These are phyloP conservation scores for Elsinoe perseae DNA, from an alignment of 2,329 filamentous ascomycete genomes.

Conservation along the genomic window DNA sequence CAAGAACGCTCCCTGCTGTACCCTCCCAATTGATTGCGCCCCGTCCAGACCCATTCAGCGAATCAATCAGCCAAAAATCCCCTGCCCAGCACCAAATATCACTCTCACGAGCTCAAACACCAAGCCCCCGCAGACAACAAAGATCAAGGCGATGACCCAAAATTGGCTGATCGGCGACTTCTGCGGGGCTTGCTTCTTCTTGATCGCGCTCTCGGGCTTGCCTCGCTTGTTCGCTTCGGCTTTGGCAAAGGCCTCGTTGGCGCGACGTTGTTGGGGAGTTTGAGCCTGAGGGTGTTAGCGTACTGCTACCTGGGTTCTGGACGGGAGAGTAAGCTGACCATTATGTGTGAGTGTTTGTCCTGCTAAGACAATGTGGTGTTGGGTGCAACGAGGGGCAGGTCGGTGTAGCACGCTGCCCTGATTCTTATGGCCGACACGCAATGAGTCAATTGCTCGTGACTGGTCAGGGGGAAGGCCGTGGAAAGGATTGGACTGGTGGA, in stretches of 20 bases:
- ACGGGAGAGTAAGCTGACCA: not conserved
- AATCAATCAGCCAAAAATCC: slow-evolving; percentile 1
- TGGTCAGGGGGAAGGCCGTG: not conserved
- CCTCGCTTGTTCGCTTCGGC: slow-evolving; percentile 66
- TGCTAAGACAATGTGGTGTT: too few species aligned
- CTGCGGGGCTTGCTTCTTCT: slow-evolving; percentile 30
- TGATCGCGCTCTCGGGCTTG: slow-evolving; percentile 47
- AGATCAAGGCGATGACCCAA: slow-evolving; percentile 56
- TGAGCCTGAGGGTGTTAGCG: slow-evolving; percentile 51
- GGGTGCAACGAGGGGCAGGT: not conserved
- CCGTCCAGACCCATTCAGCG: not conserved
- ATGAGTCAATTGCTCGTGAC: slow-evolving; percentile 2
- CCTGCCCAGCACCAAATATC: slow-evolving; percentile 30
- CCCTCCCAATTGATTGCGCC: not conserved
- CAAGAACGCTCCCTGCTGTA: too few species aligned
- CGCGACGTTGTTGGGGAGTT: slow-evolving; percentile 74
- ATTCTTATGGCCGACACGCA: not conserved
- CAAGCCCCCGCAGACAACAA: slow-evolving; percentile 55
- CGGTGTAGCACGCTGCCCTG: too few species aligned
- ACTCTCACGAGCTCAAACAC: slow-evolving; percentile 50
- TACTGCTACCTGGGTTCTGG: not conserved
- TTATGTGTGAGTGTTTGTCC: not conserved
- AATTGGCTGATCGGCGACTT: slow-evolving; percentile 45
- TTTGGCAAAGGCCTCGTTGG: slow-evolving; percentile 71
- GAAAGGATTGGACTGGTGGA: not conserved